Evolutionary conservation across 805 yeast species (phyloP), one percentile per base, ranked within the genome.

Genomic region (Spathaspora girioi): DNA sequence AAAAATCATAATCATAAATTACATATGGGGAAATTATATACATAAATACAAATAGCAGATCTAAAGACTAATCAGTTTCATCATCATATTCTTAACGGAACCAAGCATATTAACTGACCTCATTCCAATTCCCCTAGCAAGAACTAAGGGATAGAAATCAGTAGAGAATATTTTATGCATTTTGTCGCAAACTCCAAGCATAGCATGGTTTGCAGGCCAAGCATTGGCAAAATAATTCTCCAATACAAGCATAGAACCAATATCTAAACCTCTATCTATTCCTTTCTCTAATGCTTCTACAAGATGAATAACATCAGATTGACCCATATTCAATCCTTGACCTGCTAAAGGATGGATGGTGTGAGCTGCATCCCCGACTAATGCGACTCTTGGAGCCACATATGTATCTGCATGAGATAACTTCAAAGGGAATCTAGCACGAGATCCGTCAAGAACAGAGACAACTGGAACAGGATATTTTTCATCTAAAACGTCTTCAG

Each of bases 361-460:
- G 61, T 94, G 99, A 0, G 98, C 98, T 1, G 99, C 98, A 69
- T 94, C 99, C 23, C 99, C 99, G 9, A 93, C 88, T n/a, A 94
- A 71, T 0, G 97, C 98, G 29, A 93, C 79, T 57, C 98, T 77
- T 3, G 88, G 92, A 1, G 82, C 82, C 17, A 89, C 83, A 64
- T 94, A 94, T 1, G 87, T 80, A 62, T 94, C 98, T 2, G 97
- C 96, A 64, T 94, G 97, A 18, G 91, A 83, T 72, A 93, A 69
- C 58, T 85, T 84, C 57, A 94, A 74, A 19, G 99, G 99, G 74
- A 94, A 94, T 45, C 87, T 77, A 0, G 96, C 98, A 54, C 96
- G 78, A 2, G 96, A 81, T 8, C 77, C 73, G 1, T 78, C 78
- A 31, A 81, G 75, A 5, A 91, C 80, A 5, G 76, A 77, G 8